Base-by-base conservation (phyloP, 352 stramenopile genomes). In the Phytopythium kandeliae region DNA sequence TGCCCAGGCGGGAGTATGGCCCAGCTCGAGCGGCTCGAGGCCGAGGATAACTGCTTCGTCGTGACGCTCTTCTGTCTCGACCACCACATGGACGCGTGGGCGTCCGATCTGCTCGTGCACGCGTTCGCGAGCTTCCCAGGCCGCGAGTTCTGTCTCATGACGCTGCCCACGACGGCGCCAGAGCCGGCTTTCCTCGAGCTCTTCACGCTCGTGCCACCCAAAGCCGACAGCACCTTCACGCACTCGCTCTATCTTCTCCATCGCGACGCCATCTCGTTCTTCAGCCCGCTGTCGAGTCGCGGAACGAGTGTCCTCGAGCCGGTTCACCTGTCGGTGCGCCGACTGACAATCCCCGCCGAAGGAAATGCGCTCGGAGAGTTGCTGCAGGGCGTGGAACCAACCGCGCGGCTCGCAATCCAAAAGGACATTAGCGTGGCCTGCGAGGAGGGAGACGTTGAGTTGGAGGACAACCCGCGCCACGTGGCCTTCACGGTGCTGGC, bases 41-140 rank as follows among this genome's bases (percentile, higher is more conserved):
- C 71, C 0, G 55, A 63, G 13, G 54, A 53, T 4, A 87, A 85
- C 35, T 84, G 71, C 59, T 87, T 87, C 44, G 67, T 69, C 16
- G 64, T 87, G 34, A 85, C 76, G 8, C 57, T 87, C 15, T 82
- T 85, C 52, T 87, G 76, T 43, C 76, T 87, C n/a, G 66, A 83
- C 42, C 60, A 57, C 0, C 65, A 70, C 22, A 67, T 77, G 40
- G 65, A 76, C 10, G 60, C 62, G n/a, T 59, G 69, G 10, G 65
- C 73, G 2, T 48, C 47, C 4, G 73, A 81, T 47, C 51, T 87
- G 42, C 56, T 87, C 7, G 60, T 65, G 22, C 60, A 70, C 45
- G 76, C 73, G 2, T 85, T 87, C 52, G 67, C 73, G 17, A 62
- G 62, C 15, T 87, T 85, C 45, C 57, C 69, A 7, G 50, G 55